These are phyloP conservation scores for Vachellia pachyceras DNA, from an alignment of 306 rosid genomes.

Conservation along the genomic window DNA sequence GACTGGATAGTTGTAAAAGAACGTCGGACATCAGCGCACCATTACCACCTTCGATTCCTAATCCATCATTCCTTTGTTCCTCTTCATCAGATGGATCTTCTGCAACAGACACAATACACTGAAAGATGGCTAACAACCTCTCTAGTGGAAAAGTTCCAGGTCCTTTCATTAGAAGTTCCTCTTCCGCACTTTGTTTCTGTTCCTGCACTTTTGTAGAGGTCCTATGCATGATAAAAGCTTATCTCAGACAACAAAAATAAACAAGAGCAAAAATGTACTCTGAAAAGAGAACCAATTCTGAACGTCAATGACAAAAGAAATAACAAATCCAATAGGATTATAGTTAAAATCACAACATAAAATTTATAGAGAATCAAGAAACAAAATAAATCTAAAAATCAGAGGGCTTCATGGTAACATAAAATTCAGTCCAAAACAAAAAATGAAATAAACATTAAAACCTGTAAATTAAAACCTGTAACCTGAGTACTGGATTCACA, in stretches of 20 bases:
- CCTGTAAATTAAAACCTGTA: background rate
- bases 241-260: conserved; percentile 24
- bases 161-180: conserved; percentile 83
- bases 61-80: conserved; percentile 48
- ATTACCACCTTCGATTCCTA: conserved; percentile 52
- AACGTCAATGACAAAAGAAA: conserved; percentile 11
- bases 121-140: conserved; percentile 93
- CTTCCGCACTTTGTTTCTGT: conserved; percentile 78
- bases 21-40: conserved; percentile 78
- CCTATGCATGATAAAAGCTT: conserved; percentile 52
- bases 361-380: background rate
- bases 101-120: conserved; percentile 74
- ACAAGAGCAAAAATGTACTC: background rate
- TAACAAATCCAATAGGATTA: conserved; percentile 25
- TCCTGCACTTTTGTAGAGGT: conserved; percentile 65
- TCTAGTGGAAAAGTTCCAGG: conserved; percentile 97
- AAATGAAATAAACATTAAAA: conserved; percentile 13
- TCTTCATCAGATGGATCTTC: conserved; percentile 67
- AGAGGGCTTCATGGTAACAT: background rate
- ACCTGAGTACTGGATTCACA: conserved; percentile 8
- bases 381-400: background rate
- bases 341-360: conserved; percentile 12
- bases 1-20: conserved; percentile 83
- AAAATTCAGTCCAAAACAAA: background rate
- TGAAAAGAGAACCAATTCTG: background rate